Conservation (phyloP, 805 yeast species). For the Myxozyma monticola region DNA sequence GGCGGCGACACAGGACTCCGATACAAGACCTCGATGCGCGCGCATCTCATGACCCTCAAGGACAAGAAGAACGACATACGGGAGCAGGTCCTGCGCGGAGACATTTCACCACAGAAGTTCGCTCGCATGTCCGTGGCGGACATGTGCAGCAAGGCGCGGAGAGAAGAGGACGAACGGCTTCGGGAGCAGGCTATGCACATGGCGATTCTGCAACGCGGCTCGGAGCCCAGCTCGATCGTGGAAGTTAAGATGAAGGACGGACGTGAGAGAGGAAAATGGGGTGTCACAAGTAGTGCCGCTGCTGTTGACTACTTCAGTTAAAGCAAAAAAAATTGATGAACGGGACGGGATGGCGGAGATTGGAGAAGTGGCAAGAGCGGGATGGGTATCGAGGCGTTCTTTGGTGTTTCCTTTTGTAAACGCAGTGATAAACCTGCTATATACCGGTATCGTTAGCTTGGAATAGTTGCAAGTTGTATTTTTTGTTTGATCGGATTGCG, state of each 20-base stretch:
- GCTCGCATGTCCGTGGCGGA: slow-evolving; percentile 37
- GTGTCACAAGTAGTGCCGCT: slow-evolving; percentile 45
- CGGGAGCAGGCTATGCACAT: slow-evolving; percentile 24
- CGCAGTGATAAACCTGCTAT: no score
- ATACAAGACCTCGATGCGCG: slow-evolving; percentile 33
- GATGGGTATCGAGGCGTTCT: no score
- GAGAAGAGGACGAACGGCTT: slow-evolving; percentile 33
- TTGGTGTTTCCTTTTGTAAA: no score
- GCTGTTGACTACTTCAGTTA: slow-evolving; percentile 39
- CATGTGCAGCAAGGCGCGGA: slow-evolving; percentile 35
- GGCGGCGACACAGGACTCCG: slow-evolving; percentile 19
- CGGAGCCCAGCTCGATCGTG: slow-evolving; percentile 35
- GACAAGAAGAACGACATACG: slow-evolving; percentile 33
- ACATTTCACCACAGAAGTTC: slow-evolving; percentile 35
- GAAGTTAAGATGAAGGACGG: slow-evolving; percentile 41
- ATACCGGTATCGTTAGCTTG: no score
- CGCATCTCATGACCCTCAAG: slow-evolving; percentile 35
- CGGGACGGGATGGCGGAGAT: neutral
- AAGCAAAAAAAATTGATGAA: neutral
- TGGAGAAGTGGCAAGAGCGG: no score
- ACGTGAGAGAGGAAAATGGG: slow-evolving; percentile 46
- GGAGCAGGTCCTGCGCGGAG: slow-evolving; percentile 33
- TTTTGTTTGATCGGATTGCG: no score
- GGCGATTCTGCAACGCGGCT: slow-evolving; percentile 25
- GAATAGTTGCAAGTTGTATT: no score